Evolutionary conservation across 345 rosid species (phyloP).

Genomic region (Pugionium cornutum): DNA sequence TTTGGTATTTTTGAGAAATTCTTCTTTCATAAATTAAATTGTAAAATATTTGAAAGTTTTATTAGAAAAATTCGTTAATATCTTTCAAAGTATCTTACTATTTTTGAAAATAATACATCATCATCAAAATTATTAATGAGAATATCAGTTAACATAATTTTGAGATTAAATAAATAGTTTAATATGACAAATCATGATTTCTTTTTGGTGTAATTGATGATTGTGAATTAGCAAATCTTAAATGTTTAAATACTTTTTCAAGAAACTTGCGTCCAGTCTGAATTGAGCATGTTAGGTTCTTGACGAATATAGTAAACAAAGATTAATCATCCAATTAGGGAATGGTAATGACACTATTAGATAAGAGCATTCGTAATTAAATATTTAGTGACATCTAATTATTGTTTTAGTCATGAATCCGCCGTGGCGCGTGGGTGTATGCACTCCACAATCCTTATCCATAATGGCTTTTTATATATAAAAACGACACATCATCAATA

Average conservation of each 20-base stretch:
- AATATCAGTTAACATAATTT: no score
- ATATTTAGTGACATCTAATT: constrained; percentile 15
- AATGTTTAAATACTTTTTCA: not conserved
- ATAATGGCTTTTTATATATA: constrained; percentile 15
- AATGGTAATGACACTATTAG: constrained; percentile 29
- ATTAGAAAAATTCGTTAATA: no score
- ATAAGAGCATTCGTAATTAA: constrained; percentile 34
- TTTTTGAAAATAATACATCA: no score
- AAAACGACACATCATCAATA: constrained; percentile 20
- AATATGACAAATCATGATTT: no score
- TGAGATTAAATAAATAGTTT: no score
- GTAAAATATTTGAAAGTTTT: no score
- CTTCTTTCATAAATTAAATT: no score
- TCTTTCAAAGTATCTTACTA: no score
- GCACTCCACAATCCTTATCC: constrained; percentile 41
- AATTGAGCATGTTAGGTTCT: constrained; percentile 16
- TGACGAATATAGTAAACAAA: constrained; percentile 22
- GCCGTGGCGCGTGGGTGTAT: constrained; percentile 39
- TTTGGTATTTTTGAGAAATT: no score
- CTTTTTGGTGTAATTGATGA: no score
- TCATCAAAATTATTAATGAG: no score
- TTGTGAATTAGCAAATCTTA: no score
- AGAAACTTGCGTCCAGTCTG: constrained; percentile 27
- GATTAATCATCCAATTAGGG: constrained; percentile 34
- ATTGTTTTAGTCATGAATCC: constrained; percentile 32